Evolutionary conservation across 192 early-diverging fungal genomes (phyloP).

Genomic region (Entomortierella parvispora): DNA sequence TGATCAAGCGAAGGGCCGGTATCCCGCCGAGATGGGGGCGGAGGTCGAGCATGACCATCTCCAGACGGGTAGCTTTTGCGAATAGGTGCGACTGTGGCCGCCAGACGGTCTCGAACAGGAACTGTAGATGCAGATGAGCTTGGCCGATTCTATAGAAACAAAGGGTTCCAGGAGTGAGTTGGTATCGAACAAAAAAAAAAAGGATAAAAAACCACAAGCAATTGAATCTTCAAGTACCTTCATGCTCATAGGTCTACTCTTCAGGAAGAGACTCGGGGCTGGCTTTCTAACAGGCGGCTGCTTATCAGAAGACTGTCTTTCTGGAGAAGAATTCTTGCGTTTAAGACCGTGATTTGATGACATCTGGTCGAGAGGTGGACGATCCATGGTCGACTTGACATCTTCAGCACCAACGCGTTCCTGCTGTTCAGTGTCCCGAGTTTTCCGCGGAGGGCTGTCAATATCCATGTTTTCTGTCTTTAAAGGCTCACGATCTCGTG

Average conservation of each 20-base stretch:
- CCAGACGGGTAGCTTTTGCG: slow-evolving; percentile 24
- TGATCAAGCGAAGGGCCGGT: slow-evolving; percentile 29
- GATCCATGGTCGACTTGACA: too few species aligned
- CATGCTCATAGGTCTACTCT: slow-evolving; percentile 32
- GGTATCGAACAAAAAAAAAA: background rate
- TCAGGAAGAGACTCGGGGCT: slow-evolving; percentile 25
- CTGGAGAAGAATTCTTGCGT: background rate
- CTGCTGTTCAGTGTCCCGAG: too few species aligned
- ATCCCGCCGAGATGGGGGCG: background rate
- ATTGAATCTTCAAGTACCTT: background rate
- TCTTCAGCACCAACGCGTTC: too few species aligned
- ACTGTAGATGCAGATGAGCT: slow-evolving; percentile 2
- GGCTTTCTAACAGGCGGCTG: slow-evolving; percentile 4
- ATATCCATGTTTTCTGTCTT: background rate
- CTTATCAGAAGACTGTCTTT: slow-evolving; percentile 27
- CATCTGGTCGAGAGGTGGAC: too few species aligned
- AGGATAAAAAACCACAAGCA: too few species aligned
- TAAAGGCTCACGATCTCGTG: background rate
- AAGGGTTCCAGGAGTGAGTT: background rate
- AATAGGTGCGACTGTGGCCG: too few species aligned
- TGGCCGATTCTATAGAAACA: background rate
- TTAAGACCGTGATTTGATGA: background rate
- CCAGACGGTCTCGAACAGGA: slow-evolving; percentile 34
- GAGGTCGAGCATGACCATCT: background rate
- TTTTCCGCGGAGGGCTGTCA: too few species aligned